Conservation (phyloP, 164 flowering plant genomes). For the Cinnamomum chago region DNA sequence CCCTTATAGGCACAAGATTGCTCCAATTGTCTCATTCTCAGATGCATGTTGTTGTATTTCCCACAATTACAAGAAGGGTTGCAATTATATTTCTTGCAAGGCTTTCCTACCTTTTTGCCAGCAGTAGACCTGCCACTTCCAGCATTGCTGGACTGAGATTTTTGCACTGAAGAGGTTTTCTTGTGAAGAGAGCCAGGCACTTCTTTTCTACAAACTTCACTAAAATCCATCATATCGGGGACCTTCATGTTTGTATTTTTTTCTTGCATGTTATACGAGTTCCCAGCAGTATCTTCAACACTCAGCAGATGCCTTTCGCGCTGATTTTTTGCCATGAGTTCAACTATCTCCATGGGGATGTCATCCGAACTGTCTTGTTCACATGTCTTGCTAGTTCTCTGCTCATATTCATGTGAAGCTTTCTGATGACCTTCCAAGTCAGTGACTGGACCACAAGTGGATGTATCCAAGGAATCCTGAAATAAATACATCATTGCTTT, state of each 20-base stretch:
- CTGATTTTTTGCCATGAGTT: constrained; percentile 74
- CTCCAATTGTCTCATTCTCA: constrained; percentile 16
- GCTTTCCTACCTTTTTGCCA: constrained; percentile 14
- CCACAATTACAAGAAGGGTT: constrained; percentile 10
- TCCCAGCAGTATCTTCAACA: constrained; percentile 21
- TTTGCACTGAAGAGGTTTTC: constrained; percentile 15
- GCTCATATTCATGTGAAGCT: constrained; percentile 14
- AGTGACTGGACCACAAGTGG: constrained; percentile 20
- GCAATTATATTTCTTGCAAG: constrained; percentile 21
- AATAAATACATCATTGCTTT: constrained; percentile 2
- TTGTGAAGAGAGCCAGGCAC: constrained; percentile 18
- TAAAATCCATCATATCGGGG: constrained; percentile 13
- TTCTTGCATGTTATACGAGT: constrained; percentile 10
- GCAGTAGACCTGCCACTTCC: constrained; percentile 11
- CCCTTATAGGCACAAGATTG: constrained; percentile 16
- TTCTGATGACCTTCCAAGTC: constrained; percentile 21
- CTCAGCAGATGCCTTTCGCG: constrained; percentile 53
- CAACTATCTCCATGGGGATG: constrained; percentile 85
- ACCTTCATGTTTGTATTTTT: constrained; percentile 14
- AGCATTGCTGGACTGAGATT: constrained; percentile 19
- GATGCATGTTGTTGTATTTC: constrained; percentile 10
- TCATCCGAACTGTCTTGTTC: constrained; percentile 51
- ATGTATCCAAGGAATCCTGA: constrained; percentile 27
- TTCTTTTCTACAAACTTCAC: constrained; percentile 17
- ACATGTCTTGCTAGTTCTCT: constrained; percentile 17